Evolutionary conservation across 768 basidiomycete genomes (phyloP), one percentile per base, ranked within the genome.

Genomic region (Auriculariales sp.): DNA sequence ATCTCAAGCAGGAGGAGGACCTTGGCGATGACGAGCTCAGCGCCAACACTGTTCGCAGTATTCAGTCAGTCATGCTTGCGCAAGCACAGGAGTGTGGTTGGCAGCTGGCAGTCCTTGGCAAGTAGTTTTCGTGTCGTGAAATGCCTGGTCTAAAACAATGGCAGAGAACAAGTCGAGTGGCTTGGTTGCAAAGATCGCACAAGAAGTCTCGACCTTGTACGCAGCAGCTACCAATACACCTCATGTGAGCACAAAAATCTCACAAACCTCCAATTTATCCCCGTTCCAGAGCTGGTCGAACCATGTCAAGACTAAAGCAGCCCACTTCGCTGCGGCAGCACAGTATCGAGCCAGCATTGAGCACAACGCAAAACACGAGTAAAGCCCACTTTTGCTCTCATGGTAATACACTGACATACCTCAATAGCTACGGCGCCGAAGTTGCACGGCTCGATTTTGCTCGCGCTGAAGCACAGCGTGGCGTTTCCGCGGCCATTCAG

Each of bases 81-180:
- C 90, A 97, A 63, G 93, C 92, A 1, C 94, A 98, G 56, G 95
- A 99, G 66, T 94, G 89, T 60, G 89, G 81, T 34, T 98, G 93
- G 93, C 92, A 94, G 61, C 76, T 83, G 55, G 92, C 92, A 14
- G 81, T 83, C 59, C 65, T 87, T 52, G 86, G 91, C 89, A 57
- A 57, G 61, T 57, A 2, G 22, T 28, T 35, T 34, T 12, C 14
- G 36, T 12, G 29, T 15, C n/a, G 25, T 12, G 19, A 39, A 12
- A 25, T 17, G 28, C 28, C 25, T 44, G 31, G 24, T 19, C 28
- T 45, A 28, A 29, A 19, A 19, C 22, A 17, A 31, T 6, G 44
- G 53, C 57, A 78, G 78, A 75, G 59, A 75, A 77, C 57, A 80
- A 77, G 60, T 92, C 86, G 68, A 90, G 92, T 57, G 80, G 76